Evolutionary conservation across 192 early-diverging fungal genomes (phyloP), one percentile per base, ranked within the genome.

Genomic region (Spinellus fusiger): DNA sequence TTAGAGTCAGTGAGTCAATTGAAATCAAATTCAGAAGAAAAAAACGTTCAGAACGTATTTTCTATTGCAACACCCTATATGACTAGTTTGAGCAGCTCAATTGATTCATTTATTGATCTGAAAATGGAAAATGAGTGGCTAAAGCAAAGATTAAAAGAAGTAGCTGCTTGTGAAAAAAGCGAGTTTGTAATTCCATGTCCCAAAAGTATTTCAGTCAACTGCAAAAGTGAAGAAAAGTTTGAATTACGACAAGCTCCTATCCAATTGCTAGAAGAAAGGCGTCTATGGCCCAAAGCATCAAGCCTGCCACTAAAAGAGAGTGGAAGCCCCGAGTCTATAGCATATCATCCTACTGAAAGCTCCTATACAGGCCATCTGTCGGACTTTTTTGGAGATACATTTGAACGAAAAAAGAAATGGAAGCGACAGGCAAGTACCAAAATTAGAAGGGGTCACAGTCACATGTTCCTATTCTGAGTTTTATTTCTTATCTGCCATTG

Each of bases 101-200:
- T 78, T 13, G 76, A 78, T 72, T 75, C 70, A 3, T 75, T 78
- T 34, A 34, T 76, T 26, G 76, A 78, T 37, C 65, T 78, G 16
- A 78, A 78, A 59, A 62, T 69, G n/a, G 76, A 78, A 65, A 78
- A 78, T 50, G 74, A 76, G 53, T 55, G 56, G 33, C 49, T 78
- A 12, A 49, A 54, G 27, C 53, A 63, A n/a, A 65, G 73, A 52
- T 52, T 73, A 27, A 49, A 40, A 44, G 67, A 26, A 44, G 18
- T 44, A 18, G 13, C 40, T 44, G 10, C 18, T 3, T 44, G 18
- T 44, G 40, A 44, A 18, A 44, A 44, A 3, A 44, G 18, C n/a
- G n/a, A n/a, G n/a, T n/a, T n/a, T n/a, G n/a, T 12, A 44, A 6
- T 10, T 44, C 40, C 10, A 44, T 12, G 4, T 18, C 40, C 40